Evolutionary conservation across 495 filamentous ascomycete species (phyloP).

Genomic region (Amniculicola lignicola): DNA sequence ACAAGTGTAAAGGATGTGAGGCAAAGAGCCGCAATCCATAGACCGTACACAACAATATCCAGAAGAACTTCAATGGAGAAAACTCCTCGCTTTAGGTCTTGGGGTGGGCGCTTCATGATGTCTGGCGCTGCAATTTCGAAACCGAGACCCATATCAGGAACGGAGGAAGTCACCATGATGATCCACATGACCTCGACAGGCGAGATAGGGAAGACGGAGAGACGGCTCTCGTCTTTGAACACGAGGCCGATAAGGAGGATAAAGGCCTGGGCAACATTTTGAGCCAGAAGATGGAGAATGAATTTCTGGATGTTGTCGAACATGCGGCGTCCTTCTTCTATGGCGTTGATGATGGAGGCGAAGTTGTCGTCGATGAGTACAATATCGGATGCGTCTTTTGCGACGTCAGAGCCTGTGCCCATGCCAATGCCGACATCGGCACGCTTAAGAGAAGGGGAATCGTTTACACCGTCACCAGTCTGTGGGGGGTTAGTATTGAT

Average conservation of each 20-base stretch:
- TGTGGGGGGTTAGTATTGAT: conserved; percentile 8
- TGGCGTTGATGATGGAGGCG: conserved; percentile 72
- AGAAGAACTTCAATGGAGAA: conserved; percentile 67
- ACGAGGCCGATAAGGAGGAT: conserved; percentile 67
- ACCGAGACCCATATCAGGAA: conserved; percentile 72
- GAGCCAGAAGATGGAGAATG: conserved; percentile 67
- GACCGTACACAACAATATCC: conserved; percentile 73
- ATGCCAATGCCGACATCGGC: conserved; percentile 87
- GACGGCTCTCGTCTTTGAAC: conserved; percentile 61
- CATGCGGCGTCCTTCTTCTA: conserved; percentile 71
- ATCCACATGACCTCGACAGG: conserved; percentile 77
- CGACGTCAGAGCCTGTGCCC: conserved; percentile 76
- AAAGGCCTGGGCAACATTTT: conserved; percentile 73
- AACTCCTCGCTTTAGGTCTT: conserved; percentile 56
- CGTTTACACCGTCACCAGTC: conserved; percentile 89
- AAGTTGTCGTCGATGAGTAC: conserved; percentile 83
- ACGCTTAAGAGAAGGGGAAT: conserved; percentile 74
- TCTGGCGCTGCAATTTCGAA: conserved; percentile 64
- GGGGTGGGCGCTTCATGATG: conserved; percentile 69
- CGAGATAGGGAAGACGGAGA: conserved; percentile 72
- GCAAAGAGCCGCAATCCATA: conserved; percentile 64
- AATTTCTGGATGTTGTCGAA: conserved; percentile 88
- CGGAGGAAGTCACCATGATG: conserved; percentile 72
- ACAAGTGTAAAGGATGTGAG: conserved; percentile 67
- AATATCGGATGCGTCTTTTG: conserved; percentile 82